Evolutionary conservation across 2,329 filamentous ascomycete genomes (phyloP), one percentile per base, ranked within the genome.

Genomic region (Aureobasidium uvarum): DNA sequence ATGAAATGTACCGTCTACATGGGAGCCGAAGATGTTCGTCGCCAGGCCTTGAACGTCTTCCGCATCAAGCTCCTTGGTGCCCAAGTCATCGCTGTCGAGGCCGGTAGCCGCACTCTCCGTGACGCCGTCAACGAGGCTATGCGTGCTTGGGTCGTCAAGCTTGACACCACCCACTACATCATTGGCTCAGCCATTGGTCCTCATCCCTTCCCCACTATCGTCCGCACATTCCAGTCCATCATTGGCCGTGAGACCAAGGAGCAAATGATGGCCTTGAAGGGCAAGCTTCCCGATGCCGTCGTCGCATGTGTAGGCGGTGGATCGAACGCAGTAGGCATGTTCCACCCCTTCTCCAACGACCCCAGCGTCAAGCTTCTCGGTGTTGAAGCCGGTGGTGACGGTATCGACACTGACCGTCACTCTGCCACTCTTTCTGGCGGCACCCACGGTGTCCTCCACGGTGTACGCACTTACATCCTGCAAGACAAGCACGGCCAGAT

Each of bases 1-100:
- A 94, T 99, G 93, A 89, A 94, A 77, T 99, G 95, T 76, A 96
- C 92, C 36, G 90, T 99, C 64, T 99, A 93, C 80, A 99, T 99
- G 95, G 95, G 95, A 72, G 92, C 93, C 54, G 95, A 99, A 80
- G 95, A 99, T 74, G 95, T 98, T 62, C 89, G 95, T 66, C 88
- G 95, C 71, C 95, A 99, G 78, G 94, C 95, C 1, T 84, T 99
- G 66, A 99, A 99, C 78, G 95, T 99, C 45, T 99, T 99, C 86
- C 90, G 95, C 51, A 99, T 99, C 86, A 95, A 96, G 78, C 85
- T 99, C 13, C 88, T 99, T 6, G 95, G 95, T 67, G 95, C 95
- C 58, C 89, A 90, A 71, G 95, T 99, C 48, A 85, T 99, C 46
- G 89, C 95, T 4, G 95, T 99, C 52, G 92, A 97, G 76, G 91